Evolutionary conservation across 495 filamentous ascomycete species (phyloP).

Genomic region (Thozetella sp.): DNA sequence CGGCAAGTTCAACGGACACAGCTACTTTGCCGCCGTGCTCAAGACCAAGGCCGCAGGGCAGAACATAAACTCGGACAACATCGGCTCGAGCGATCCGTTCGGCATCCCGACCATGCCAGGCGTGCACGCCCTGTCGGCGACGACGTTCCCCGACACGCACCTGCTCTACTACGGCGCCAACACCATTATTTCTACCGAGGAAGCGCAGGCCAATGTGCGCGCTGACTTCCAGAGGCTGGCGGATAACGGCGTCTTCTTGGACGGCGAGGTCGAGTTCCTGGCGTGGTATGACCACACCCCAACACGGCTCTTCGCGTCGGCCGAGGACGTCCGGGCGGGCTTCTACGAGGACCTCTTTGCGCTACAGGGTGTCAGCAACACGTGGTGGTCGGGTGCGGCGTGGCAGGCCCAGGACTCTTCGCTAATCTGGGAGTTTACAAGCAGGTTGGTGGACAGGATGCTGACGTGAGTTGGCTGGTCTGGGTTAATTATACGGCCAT

Average conservation of each 20-base stretch:
- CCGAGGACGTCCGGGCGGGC: neutral
- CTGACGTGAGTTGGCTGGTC: neutral
- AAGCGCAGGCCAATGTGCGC: neutral
- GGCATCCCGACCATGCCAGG: slow-evolving; percentile 24
- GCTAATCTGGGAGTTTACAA: slow-evolving; percentile 9
- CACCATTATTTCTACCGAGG: neutral
- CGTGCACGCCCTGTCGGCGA: neutral
- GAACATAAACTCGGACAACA: slow-evolving; percentile 21
- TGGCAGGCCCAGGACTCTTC: slow-evolving; percentile 13
- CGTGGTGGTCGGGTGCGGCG: slow-evolving; percentile 46
- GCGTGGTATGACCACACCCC: slow-evolving; percentile 2
- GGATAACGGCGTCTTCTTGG: neutral
- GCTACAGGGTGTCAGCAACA: slow-evolving; percentile 44
- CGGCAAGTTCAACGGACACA: slow-evolving; percentile 26
- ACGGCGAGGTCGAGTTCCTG: neutral
- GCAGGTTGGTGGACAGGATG: neutral
- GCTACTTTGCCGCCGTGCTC: slow-evolving; percentile 43
- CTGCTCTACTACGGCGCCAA: neutral
- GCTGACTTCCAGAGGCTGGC: neutral
- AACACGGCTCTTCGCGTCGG: neutral
- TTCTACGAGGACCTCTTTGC: slow-evolving; percentile 32
- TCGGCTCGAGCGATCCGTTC: slow-evolving; percentile 25
- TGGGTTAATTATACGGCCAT: neutral
- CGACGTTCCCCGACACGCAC: neutral
- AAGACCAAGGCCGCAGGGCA: slow-evolving; percentile 35